These are phyloP conservation scores for Talaromyces sp. DNA, from an alignment of 2,329 filamentous ascomycete species.

Conservation along the genomic window DNA sequence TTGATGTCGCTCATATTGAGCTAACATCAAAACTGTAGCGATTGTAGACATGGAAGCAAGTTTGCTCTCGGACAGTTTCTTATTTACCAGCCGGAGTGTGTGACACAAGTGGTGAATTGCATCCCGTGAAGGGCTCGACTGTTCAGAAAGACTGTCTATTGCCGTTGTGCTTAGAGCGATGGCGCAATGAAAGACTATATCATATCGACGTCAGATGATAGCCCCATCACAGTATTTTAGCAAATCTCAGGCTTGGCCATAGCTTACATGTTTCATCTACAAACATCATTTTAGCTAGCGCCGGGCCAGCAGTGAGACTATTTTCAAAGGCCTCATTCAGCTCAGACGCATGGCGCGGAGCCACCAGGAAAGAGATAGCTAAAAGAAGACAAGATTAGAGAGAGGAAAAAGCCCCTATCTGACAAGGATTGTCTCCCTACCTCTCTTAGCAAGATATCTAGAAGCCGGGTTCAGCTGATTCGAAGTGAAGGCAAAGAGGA, in stretches of 20 bases:
- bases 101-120: constrained; percentile 13
- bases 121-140: neutral
- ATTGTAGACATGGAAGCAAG: constrained; percentile 8
- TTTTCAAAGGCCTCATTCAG: constrained; percentile 10
- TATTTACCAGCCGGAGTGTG: constrained; percentile 15
- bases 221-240: neutral
- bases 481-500: constrained; percentile 5
- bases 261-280: constrained; percentile 15
- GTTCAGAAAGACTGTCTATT: neutral
- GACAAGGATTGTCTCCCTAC: neutral
- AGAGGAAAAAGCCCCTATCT: neutral
- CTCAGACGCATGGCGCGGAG: constrained; percentile 9
- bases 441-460: constrained; percentile 7
- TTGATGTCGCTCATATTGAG: constrained; percentile 18
- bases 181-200: constrained; percentile 16
- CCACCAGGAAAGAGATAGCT: constrained; percentile 16
- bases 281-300: constrained; percentile 14
- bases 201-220: neutral
- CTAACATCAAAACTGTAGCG: constrained; percentile 17
- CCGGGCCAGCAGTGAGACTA: neutral
- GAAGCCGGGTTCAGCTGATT: constrained; percentile 4
- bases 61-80: constrained; percentile 9
- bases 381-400: neutral
- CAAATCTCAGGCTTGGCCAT: neutral
- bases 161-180: constrained; percentile 11